A percentile compares a stretch with the other conserved stretches of the same genome.
phyloP scores from a whole-genome alignment of 2,329 filamentous ascomycete genomes.

The Lasiodiplodia gonubiensis region DNA sequence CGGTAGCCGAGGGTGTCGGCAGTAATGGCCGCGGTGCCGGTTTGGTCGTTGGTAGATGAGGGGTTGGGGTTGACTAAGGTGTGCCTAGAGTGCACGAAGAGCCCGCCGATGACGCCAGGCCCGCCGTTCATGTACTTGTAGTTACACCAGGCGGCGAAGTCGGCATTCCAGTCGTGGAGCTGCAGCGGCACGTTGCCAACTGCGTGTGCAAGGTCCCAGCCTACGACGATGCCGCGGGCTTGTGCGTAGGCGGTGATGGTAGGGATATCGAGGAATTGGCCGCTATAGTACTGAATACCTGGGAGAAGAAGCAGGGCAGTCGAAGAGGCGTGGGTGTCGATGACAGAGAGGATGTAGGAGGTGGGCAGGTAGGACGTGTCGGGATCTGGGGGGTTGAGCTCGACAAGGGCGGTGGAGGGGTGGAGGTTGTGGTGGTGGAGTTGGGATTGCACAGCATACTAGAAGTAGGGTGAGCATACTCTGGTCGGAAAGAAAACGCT shows the following conservation, averaged over 20 bases:
- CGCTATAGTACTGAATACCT: conserved; percentile 90
- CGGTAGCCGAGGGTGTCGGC: conserved; percentile 55
- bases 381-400: conserved; percentile 66
- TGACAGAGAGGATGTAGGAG: conserved; percentile 71
- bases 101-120: conserved; percentile 78
- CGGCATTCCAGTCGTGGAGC: conserved; percentile 87
- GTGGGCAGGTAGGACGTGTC: conserved; percentile 68
- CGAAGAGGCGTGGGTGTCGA: conserved; percentile 74
- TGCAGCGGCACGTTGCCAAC: conserved; percentile 80
- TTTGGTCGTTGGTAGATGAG: conserved; percentile 31
- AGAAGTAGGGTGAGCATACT: conserved; percentile 13
- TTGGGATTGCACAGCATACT: conserved; percentile 86
- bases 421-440: conserved; percentile 72
- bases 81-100: conserved; percentile 80
- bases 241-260: conserved; percentile 80
- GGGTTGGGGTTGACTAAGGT: conserved; percentile 57
- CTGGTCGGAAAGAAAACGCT: background rate
- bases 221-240: conserved; percentile 71
- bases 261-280: conserved; percentile 83
- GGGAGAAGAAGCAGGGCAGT: conserved; percentile 81
- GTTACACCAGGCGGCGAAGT: conserved; percentile 91
- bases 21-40: conserved; percentile 36
- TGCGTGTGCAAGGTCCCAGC: conserved; percentile 89
- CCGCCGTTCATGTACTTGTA: conserved; percentile 95
- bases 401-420: conserved; percentile 71